phyloP scores from a whole-genome alignment of 1,139 yeast genomes.

The Diutina ranongensis region DNA sequence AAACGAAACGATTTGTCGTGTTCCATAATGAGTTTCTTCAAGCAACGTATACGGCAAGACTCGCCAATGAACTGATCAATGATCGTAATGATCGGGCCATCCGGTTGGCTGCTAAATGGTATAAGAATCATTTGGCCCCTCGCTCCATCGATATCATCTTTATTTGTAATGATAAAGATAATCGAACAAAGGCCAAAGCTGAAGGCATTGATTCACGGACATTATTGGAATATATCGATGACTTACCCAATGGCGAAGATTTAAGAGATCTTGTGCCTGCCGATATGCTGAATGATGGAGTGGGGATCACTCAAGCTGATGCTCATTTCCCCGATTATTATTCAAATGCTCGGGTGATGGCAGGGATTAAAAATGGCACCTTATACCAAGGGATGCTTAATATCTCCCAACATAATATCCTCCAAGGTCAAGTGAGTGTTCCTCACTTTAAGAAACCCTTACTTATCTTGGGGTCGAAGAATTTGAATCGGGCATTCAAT shows the following conservation, averaged over 20 bases:
- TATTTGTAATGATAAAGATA: conserved; percentile 69
- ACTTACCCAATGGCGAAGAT: conserved; percentile 63
- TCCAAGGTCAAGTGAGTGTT: conserved; percentile 76
- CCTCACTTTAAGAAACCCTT: conserved; percentile 74
- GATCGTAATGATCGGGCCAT: conserved; percentile 92
- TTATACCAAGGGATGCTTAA: conserved; percentile 76
- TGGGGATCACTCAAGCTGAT: conserved; percentile 27
- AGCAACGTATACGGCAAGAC: conserved; percentile 56
- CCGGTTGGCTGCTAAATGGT: conserved; percentile 66
- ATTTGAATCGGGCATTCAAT: conserved; percentile 81
- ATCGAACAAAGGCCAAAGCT: conserved; percentile 42
- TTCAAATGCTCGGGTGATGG: conserved; percentile 71
- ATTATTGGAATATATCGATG: conserved; percentile 55
- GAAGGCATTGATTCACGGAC: conserved; percentile 48
- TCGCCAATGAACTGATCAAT: conserved; percentile 61
- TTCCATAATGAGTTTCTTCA: conserved; percentile 88
- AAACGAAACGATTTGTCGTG: conserved; percentile 76
- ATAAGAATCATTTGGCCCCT: conserved; percentile 45
- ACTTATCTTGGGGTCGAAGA: conserved; percentile 69
- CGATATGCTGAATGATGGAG: conserved; percentile 17
- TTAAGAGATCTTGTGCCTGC: conserved; percentile 74
- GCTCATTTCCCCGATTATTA: conserved; percentile 68
- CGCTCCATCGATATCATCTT: conserved; percentile 43
- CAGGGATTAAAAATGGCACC: conserved; percentile 82
- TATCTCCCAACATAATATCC: conserved; percentile 74